Base-by-base conservation (phyloP, 495 filamentous ascomycete species). In the Penicillium ucsense region DNA sequence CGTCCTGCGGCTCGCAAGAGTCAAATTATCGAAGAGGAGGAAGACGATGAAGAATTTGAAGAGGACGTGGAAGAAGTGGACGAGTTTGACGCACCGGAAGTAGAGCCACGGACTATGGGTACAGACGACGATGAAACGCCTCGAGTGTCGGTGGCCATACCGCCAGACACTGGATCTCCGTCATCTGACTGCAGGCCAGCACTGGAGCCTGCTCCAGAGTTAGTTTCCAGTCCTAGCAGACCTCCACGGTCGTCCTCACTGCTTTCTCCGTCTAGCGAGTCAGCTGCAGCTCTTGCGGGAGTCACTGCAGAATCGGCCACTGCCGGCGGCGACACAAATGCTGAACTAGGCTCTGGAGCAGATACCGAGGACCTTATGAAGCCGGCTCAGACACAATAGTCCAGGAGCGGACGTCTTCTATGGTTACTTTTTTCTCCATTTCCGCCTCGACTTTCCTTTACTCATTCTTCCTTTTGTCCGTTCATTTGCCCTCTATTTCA, bases 21-120 rank as follows among this genome's bases (percentile, higher is more conserved):
- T 43, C 68, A 68, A 54, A 85, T 91, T 34, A 94, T 94, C 47
- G 85, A 89, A 53, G 89, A 89, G 54, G 89, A 94, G 55, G 89
- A 86, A 60, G 88, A 94, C 32, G 80, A 86, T 49, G 85, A 88
- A 45, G 82, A 77, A 0, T 47, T 55, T 12, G 73, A 83, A 31
- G 81, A 82, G 41, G 80, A 81, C 50, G 74, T 84, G 4, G 83
- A 87, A 55, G 83, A 87, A 60, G 83, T 86, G 5, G 83, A 87
- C 8, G 61, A 75, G 1, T 87, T 87, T 49, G 77, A 76, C 33
- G 79, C 73, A 1, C 68, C 78, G 47, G 75, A 75, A 47, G 72
- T 72, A 35, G 68, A 67, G 2, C 67, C 63, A 31, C 49, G 49
- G 8, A 64, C 44, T 5, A 49, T 49, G 4, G 61, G 52, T 27